phyloP scores from a whole-genome alignment of 1,284 basidiomycete species.

The Cryptococcus wingfieldii region DNA sequence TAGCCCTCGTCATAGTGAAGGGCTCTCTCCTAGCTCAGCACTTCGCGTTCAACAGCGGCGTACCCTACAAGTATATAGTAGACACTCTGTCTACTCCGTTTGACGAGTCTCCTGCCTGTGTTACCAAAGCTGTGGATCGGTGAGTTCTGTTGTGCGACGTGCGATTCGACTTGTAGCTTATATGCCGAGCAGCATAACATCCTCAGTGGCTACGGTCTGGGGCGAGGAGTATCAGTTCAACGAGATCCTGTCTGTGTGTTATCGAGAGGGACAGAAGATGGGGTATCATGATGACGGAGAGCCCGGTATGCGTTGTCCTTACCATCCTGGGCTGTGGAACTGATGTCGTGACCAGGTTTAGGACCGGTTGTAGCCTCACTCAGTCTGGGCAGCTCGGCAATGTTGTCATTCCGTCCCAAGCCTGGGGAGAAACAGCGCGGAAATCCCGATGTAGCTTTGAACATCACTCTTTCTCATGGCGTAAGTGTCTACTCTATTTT shows the following conservation, averaged over 20 bases:
- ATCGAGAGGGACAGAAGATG: slow-evolving; percentile 47
- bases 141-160: slow-evolving; percentile 14
- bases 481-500: slow-evolving; percentile 20
- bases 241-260: slow-evolving; percentile 42
- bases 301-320: slow-evolving; percentile 20
- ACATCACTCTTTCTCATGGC: slow-evolving; percentile 28
- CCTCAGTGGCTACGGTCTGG: slow-evolving; percentile 15
- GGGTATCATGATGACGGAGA: slow-evolving; percentile 47
- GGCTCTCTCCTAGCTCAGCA: slow-evolving; percentile 38
- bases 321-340: not conserved
- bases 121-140: slow-evolving; percentile 27
- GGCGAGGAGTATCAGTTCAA: slow-evolving; percentile 30
- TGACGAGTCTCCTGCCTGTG: slow-evolving; percentile 32
- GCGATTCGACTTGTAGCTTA: not conserved
- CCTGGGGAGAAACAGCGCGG: not conserved
- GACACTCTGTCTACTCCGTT: slow-evolving; percentile 36
- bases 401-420: slow-evolving; percentile 39
- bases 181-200: slow-evolving; percentile 16
- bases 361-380: slow-evolving; percentile 41
- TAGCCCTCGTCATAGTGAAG: slow-evolving; percentile 11
- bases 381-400: slow-evolving; percentile 32
- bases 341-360: slow-evolving; percentile 21
- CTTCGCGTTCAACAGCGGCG: slow-evolving; percentile 44
- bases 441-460: slow-evolving; percentile 12
- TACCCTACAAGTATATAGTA: slow-evolving; percentile 43